phyloP scores from a whole-genome alignment of 2,329 filamentous ascomycete genomes.

The Myrmaecium sp. region DNA sequence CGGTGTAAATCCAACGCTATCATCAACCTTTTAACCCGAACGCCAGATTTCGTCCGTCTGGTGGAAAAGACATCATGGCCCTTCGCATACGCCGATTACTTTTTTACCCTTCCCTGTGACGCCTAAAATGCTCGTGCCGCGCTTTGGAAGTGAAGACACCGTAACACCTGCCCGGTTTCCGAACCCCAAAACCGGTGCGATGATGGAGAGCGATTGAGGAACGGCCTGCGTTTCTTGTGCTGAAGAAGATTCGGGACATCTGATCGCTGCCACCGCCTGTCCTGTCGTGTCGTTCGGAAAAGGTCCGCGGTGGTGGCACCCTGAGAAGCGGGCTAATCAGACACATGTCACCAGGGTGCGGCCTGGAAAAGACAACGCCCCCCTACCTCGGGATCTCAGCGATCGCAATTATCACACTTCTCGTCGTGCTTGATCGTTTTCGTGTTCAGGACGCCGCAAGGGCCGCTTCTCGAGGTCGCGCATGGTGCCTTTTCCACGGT shows the following conservation, averaged over 20 bases:
- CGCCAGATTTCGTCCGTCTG: constrained; percentile 19
- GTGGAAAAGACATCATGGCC: too few species aligned
- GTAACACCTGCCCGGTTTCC: constrained; percentile 9
- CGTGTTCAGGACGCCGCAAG: constrained; percentile 24
- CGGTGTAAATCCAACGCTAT: constrained; percentile 17
- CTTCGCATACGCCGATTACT: too few species aligned
- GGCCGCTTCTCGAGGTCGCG: constrained; percentile 27
- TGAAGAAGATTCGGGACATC: constrained; percentile 10
- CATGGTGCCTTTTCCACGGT: constrained; percentile 26
- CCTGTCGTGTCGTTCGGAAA: constrained; percentile 17
- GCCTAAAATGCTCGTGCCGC: constrained; percentile 23
- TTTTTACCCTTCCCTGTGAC: constrained; percentile 21
- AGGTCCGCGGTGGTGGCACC: constrained; percentile 12
- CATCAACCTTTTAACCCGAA: constrained; percentile 19
- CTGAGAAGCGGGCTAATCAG: constrained; percentile 14
- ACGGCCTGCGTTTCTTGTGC: constrained; percentile 12
- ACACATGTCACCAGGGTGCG: constrained; percentile 8
- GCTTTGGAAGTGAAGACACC: constrained; percentile 8
- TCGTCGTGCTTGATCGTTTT: constrained; percentile 30
- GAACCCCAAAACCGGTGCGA: constrained; percentile 10
- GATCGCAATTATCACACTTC: constrained; percentile 29
- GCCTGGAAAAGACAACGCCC: constrained; percentile 12
- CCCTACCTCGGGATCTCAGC: too few species aligned
- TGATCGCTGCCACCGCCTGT: constrained; percentile 14
- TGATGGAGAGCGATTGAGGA: constrained; percentile 9